Percentiles rank a stretch among this genome's conserved stretches.
phyloP scores from a whole-genome alignment of 192 early-diverging fungal species.

The Backusella psychrophila region DNA sequence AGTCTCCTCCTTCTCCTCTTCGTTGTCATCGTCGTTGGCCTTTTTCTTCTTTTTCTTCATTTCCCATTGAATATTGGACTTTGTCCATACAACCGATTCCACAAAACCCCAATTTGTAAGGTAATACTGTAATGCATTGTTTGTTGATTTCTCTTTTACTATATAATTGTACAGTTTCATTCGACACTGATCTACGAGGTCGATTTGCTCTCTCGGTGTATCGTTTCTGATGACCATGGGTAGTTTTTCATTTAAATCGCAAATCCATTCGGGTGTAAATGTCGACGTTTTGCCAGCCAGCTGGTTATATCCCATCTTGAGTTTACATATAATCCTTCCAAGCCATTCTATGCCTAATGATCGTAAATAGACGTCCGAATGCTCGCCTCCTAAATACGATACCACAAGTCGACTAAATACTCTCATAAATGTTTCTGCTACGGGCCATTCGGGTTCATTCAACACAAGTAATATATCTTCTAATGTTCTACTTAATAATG shows the following conservation, averaged over 20 bases:
- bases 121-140: slow-evolving; percentile 19
- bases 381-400: slow-evolving; percentile 60
- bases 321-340: slow-evolving; percentile 53
- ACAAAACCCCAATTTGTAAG: slow-evolving; percentile 40
- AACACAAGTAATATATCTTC: slow-evolving; percentile 70
- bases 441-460: slow-evolving; percentile 89
- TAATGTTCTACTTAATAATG: slow-evolving; percentile 68
- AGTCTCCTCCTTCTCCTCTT: background rate
- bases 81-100: slow-evolving; percentile 13
- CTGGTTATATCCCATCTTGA: slow-evolving; percentile 8
- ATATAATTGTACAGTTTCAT: slow-evolving; percentile 17
- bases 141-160: background rate
- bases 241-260: slow-evolving; percentile 11
- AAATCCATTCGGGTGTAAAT: slow-evolving; percentile 25
- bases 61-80: slow-evolving; percentile 11
- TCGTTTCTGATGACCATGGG: background rate
- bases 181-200: slow-evolving; percentile 4
- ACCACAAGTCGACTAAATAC: slow-evolving; percentile 71
- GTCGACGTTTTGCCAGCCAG: background rate
- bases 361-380: slow-evolving; percentile 52
- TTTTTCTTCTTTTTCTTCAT: background rate
- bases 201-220: background rate
- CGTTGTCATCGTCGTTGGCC: background rate
- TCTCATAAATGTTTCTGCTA: slow-evolving; percentile 68
- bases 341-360: slow-evolving; percentile 63